These are phyloP conservation scores for Nigrospora sphaerica DNA, from an alignment of 2,329 filamentous ascomycete species.

Conservation along the genomic window DNA sequence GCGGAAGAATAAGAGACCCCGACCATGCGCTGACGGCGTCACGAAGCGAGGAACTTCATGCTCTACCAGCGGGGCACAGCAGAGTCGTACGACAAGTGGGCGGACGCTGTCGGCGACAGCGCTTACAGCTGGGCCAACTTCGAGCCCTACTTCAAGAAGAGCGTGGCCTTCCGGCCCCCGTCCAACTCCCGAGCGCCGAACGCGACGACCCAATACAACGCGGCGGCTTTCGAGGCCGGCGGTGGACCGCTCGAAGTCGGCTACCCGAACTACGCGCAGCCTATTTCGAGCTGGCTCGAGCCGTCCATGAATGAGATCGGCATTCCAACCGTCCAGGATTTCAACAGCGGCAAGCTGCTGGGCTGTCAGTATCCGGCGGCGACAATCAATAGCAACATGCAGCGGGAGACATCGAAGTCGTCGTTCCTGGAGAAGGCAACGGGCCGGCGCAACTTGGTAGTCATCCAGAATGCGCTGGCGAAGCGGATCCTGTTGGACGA, in stretches of 20 bases:
- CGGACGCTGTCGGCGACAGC: conserved; percentile 14
- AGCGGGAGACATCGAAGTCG: conserved; percentile 1
- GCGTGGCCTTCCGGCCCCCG: conserved; percentile 12
- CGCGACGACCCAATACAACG: conserved; percentile 18
- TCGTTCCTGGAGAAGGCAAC: neutral
- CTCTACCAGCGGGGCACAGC: conserved; percentile 17
- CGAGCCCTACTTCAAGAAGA: conserved; percentile 17
- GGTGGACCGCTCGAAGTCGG: conserved; percentile 15
- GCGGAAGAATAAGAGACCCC: neutral
- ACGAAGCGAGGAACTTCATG: conserved; percentile 21
- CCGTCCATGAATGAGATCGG: conserved; percentile 33
- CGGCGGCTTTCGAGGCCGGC: conserved; percentile 18
- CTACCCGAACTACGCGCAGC: conserved; percentile 26
- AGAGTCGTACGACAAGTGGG: conserved; percentile 16
- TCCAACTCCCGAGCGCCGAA: conserved; percentile 13
- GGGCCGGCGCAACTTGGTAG: conserved; percentile 2
- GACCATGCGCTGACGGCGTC: neutral
- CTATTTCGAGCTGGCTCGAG: conserved; percentile 30
- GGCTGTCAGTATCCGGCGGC: conserved; percentile 25
- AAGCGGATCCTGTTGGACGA: conserved; percentile 35
- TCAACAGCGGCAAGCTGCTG: conserved; percentile 32
- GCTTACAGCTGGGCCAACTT: conserved; percentile 11
- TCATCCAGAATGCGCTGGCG: conserved; percentile 26
- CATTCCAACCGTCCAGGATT: conserved; percentile 25
- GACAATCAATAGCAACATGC: conserved; percentile 20